phyloP scores from a whole-genome alignment of 179 eudicot species.

The Corrigiola litoralis region DNA sequence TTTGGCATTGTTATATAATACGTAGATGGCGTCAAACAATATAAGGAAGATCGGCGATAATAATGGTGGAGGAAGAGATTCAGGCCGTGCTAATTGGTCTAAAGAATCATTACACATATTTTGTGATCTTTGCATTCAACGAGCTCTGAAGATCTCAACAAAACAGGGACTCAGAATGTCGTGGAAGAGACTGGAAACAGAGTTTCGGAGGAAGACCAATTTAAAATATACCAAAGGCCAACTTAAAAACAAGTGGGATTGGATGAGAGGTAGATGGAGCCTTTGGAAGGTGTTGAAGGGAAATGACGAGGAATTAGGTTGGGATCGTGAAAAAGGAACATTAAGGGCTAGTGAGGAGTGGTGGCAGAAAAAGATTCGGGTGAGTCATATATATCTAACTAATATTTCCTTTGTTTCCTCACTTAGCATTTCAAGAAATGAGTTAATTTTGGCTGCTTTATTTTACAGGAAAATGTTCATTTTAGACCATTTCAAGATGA shows the following conservation, averaged over 20 bases:
- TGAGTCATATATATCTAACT: background rate
- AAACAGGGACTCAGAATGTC: background rate
- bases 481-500: background rate
- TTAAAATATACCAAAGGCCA: background rate
- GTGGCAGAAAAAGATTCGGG: background rate
- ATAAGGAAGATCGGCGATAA: background rate
- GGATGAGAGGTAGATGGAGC: background rate
- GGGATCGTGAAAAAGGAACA: slow-evolving; percentile 3
- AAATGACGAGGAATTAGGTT: background rate
- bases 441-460: no score
- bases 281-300: background rate
- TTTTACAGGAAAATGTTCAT: background rate
- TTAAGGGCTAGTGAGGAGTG: slow-evolving; percentile 6
- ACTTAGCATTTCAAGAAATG: background rate
- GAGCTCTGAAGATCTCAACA: background rate
- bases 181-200: background rate
- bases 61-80: background rate
- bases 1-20: background rate
- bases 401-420: no score
- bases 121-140: background rate
- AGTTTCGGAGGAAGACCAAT: background rate
- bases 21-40: background rate
- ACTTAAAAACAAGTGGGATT: slow-evolving; percentile 3
- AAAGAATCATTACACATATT: background rate
- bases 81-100: background rate